Base-by-base conservation (phyloP, 2,329 filamentous ascomycete genomes). In the Rachicladosporium sp. region DNA sequence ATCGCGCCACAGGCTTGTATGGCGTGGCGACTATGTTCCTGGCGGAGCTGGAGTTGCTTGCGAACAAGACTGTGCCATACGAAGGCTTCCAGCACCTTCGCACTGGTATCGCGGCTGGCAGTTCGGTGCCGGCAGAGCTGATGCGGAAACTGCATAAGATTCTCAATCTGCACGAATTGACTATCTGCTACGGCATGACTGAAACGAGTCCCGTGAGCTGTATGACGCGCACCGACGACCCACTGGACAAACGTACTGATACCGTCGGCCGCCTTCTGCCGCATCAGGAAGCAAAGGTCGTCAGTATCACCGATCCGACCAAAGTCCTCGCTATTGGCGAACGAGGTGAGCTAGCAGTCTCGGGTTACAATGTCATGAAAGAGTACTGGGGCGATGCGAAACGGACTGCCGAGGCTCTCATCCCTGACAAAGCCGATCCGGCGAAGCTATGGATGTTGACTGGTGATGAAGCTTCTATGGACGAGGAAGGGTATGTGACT, bases 181-280 rank as follows among this genome's bases (percentile, higher is more conserved):
- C 88, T 0, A 95, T 94, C 47, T 94, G 88, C 67, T 96, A 95
- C 60, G 88, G 88, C 45, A 93, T 93, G 87, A 95, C 88, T 1
- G 88, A 95, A 63, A 95, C 88, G 1, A 73, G 70, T 36, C 82
- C 82, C 31, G 82, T 85, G 3, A 61, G 55, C 35, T 76, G 74
- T 47, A 94, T 94, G 87, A 94, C 88, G 0, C 69, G 76, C 0
- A 88, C 84, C 0, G 63, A 73, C 11, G 87, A 94, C 55, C 78
- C 84, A 0, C 66, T 85, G 2, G 71, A 72, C 30, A 82, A 82
- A 60, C 71, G 87, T 31, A 81, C 85, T 37, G 70, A 75, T 31
- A 81, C 75, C 3, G 85, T 96, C 1, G 91, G 91, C 2, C 68
- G 72, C n/a, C 68, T 82, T 1, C 76, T 96, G 63, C 86, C 88